Evolutionary conservation across 2,329 filamentous ascomycete species (phyloP).

Genomic region (Diaporthe sp.): DNA sequence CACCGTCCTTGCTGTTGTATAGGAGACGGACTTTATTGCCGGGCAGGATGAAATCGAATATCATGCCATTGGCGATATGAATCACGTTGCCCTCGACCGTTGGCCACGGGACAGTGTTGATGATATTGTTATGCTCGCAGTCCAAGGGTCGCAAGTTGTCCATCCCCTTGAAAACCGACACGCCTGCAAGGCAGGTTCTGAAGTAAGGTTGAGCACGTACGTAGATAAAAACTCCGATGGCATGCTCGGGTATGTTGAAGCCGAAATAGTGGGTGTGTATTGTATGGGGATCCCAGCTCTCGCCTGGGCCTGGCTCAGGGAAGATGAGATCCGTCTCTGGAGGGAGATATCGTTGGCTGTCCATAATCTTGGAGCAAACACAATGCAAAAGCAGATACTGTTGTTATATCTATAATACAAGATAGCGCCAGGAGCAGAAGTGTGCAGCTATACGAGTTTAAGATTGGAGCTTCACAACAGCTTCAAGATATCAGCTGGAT

Average conservation of each 20-base stretch:
- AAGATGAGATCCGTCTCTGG: background rate
- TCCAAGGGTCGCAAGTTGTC: background rate
- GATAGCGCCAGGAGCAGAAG: background rate
- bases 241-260: background rate
- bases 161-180: background rate
- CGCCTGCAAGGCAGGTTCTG: background rate
- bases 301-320: background rate
- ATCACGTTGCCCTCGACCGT: background rate
- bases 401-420: background rate
- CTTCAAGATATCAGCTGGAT: too few relatives aligned
- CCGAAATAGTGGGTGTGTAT: conserved; percentile 1
- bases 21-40: background rate
- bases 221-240: background rate
- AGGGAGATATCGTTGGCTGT: background rate
- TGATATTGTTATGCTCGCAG: background rate
- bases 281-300: background rate
- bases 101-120: background rate
- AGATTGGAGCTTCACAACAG: background rate
- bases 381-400: background rate
- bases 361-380: background rate
- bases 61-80: background rate
- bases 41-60: background rate
- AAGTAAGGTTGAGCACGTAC: background rate
- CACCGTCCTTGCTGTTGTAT: background rate
- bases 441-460: background rate